phyloP scores from a whole-genome alignment of 108 stramenopile species.

The Chaetoceros muelleri region DNA sequence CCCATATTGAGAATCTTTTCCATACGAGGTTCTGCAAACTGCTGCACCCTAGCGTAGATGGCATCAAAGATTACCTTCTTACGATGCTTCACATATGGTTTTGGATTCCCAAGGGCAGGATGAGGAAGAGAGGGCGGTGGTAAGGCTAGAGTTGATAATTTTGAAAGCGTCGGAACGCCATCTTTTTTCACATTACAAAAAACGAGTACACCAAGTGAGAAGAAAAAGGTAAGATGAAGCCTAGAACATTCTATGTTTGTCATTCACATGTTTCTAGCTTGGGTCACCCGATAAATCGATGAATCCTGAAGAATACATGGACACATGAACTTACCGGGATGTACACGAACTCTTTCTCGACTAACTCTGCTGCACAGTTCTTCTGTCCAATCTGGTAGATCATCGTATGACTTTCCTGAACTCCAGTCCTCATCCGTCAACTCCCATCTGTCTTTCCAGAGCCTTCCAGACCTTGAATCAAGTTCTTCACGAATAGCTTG shows the following conservation, averaged over 20 bases:
- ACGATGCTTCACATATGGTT: conserved; percentile 34
- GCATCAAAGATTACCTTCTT: conserved; percentile 16
- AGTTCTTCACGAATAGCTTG: conserved; percentile 34
- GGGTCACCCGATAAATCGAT: too few relatives aligned
- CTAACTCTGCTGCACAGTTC: conserved; percentile 45
- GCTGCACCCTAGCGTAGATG: conserved; percentile 24
- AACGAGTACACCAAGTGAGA: too few relatives aligned
- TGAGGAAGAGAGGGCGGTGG: conserved; percentile 26
- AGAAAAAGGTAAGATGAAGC: too few relatives aligned
- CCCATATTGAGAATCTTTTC: conserved; percentile 23
- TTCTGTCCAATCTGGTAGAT: conserved; percentile 63
- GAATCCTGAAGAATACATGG: too few relatives aligned
- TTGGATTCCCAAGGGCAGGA: conserved; percentile 39
- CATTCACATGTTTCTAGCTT: too few relatives aligned
- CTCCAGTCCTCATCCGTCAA: conserved; percentile 62
- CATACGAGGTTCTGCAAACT: conserved; percentile 29
- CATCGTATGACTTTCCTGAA: conserved; percentile 25
- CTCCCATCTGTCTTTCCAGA: conserved; percentile 47
- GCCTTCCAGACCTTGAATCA: conserved; percentile 38
- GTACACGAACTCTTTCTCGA: conserved; percentile 50
- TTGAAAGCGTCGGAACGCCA: conserved; percentile 53
- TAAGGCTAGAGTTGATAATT: conserved; percentile 31
- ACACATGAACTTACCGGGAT: conserved; percentile 23
- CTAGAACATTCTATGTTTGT: too few relatives aligned
- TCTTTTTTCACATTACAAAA: too few relatives aligned